phyloP scores from a whole-genome alignment of 257 asterid species.

The Solanum chmielewskii region DNA sequence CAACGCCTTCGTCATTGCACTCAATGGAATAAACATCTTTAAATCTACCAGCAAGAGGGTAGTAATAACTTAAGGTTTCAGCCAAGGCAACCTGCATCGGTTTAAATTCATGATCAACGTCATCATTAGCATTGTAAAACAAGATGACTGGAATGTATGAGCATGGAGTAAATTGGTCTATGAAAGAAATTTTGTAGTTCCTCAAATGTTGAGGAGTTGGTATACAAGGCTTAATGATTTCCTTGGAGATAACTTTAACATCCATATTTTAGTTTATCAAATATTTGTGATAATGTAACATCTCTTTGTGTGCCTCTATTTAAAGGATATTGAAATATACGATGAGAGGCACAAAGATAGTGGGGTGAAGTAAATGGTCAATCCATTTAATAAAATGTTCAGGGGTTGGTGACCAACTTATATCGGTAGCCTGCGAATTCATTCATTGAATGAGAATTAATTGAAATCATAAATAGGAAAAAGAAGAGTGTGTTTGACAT shows the following conservation, averaged over 20 bases:
- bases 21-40: background rate
- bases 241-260: background rate
- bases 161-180: constrained; percentile 15
- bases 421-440: background rate
- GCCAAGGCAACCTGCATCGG: background rate
- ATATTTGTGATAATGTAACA: background rate
- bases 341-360: background rate
- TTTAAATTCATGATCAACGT: background rate
- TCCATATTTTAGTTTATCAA: background rate
- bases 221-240: constrained; percentile 1
- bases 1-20: constrained; percentile 17
- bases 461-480: background rate
- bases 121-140: background rate
- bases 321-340: background rate
- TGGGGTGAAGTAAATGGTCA: background rate
- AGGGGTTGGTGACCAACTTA: background rate
- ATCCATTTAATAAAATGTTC: background rate
- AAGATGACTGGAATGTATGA: constrained; percentile 11
- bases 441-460: background rate
- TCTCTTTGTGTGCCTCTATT: background rate
- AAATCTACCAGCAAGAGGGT: constrained; percentile 18
- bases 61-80: constrained; percentile 4
- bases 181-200: constrained; percentile 6
- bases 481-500: too few species aligned
- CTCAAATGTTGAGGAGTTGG: constrained; percentile 8